Percentiles rank a stretch among this genome's conserved stretches.
Conservation (phyloP, 768 basidiomycete genomes). For the Phlegmacium glaucopus region DNA sequence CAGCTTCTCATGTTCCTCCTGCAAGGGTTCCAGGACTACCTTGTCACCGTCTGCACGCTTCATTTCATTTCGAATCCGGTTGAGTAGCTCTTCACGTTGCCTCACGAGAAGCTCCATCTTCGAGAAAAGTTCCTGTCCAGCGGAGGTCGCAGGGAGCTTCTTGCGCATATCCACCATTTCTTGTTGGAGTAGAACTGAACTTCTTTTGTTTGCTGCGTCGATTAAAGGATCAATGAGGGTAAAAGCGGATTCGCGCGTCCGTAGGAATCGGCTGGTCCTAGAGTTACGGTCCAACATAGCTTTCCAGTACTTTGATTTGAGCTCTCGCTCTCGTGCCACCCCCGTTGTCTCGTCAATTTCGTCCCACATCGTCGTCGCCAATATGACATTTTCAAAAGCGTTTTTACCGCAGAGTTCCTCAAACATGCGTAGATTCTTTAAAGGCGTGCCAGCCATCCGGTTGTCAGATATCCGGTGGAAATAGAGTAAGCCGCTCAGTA, state of each 20-base stretch:
- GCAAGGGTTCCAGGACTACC: background rate
- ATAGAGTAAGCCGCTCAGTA: conserved; percentile 26
- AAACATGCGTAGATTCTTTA: conserved; percentile 30
- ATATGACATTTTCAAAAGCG: conserved; percentile 24
- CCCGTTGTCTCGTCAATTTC: conserved; percentile 4
- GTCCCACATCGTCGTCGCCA: conserved; percentile 27
- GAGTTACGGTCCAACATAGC: conserved; percentile 12
- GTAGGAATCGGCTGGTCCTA: conserved; percentile 1
- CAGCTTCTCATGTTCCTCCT: background rate
- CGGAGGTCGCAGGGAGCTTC: conserved; percentile 21
- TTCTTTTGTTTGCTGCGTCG: conserved; percentile 1
- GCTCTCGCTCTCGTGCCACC: conserved; percentile 1
- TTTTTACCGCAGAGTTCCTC: conserved; percentile 30
- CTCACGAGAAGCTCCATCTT: background rate
- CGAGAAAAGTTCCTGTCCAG: conserved; percentile 17
- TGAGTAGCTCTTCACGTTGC: background rate
- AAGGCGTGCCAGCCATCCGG: conserved; percentile 27
- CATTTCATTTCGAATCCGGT: background rate
- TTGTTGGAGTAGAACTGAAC: conserved; percentile 18
- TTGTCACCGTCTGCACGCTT: background rate
- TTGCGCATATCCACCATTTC: conserved; percentile 20
- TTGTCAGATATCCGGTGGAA: conserved; percentile 19
- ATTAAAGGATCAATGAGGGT: conserved; percentile 18
- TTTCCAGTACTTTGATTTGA: conserved; percentile 9
- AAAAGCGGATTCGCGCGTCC: conserved; percentile 17